Conservation (phyloP, 495 filamentous ascomycete species). For the Penicillium simplicissimum region DNA sequence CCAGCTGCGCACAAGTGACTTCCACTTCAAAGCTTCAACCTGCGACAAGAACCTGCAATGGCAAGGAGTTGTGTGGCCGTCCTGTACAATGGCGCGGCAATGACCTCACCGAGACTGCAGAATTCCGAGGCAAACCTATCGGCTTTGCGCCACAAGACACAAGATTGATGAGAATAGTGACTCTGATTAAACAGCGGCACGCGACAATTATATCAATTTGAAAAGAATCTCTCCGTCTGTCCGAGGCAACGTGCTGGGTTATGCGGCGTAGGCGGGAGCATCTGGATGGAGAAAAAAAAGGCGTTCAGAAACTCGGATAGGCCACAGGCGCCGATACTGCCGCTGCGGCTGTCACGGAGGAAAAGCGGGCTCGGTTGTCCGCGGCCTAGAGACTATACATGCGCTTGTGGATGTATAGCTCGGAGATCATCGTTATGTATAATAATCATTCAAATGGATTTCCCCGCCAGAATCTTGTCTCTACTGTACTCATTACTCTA, state of each 20-base stretch:
- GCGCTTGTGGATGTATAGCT: neutral
- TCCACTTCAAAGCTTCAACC: neutral
- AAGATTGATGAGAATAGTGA: neutral
- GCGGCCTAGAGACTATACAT: neutral
- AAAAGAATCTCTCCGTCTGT: slow-evolving; percentile 24
- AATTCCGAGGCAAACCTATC: slow-evolving; percentile 8
- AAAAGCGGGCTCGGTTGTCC: slow-evolving; percentile 7
- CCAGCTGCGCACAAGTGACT: neutral
- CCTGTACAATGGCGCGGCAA: slow-evolving; percentile 8
- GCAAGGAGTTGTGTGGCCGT: neutral
- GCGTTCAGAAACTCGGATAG: slow-evolving; percentile 12
- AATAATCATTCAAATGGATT: neutral
- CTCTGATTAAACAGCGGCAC: neutral
- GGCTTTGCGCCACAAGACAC: neutral
- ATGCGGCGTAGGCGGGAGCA: slow-evolving; percentile 46
- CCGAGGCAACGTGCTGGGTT: slow-evolving; percentile 37
- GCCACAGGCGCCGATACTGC: slow-evolving; percentile 10
- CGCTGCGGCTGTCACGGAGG: slow-evolving; percentile 10
- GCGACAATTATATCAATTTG: neutral
- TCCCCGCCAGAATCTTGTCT: neutral
- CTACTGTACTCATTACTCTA: neutral
- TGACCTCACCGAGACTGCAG: slow-evolving; percentile 14
- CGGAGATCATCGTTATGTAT: neutral
- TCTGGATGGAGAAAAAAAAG: slow-evolving; percentile 19
- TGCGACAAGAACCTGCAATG: neutral